Base-by-base conservation (phyloP, 192 early-diverging fungal genomes). In the Coemansia sp. region DNA sequence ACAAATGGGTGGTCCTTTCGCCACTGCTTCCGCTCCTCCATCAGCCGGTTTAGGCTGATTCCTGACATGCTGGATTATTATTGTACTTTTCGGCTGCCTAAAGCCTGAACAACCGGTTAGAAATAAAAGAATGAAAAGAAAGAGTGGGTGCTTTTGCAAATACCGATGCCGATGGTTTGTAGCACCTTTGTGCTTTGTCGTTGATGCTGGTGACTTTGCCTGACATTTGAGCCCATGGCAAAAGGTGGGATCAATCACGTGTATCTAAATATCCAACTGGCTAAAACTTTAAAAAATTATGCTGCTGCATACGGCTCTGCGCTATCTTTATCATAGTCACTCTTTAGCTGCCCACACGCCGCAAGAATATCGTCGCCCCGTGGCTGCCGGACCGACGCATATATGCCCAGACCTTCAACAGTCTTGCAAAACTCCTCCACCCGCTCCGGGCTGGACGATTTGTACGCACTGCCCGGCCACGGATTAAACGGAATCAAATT, bases 21-120 rank as follows among this genome's bases (percentile, higher is more conserved):
- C 97, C 97, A 99, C 76, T 95, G 94, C 74, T 94, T 96, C 50
- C 97, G 83, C 80, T 99, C 97, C 74, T 97, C 93, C 54, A 85
- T 82, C n/a, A 97, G 82, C 18, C 95, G 82, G 24, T 84, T 86
- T 47, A 75, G 82, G 61, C 91, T 90, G 58, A 97, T 94, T 66
- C 84, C 84, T 50, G 86, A 85, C 81, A 83, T 83, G 49, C 17
- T 52, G 42, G 42, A 44, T 44, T 44, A 44, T 12, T 37, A 28
- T 14, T 26, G 36, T 10, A 28, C 31, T 31, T 31, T 31, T 31
- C 31, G 31, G 31, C 31, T 31, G 31, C 31, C 6, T 6, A 31
- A 31, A 31, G 31, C 6, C 31, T 7, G 31, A 31, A 31, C 31
- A 31, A 31, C 31, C 31, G 1, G 31, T 31, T 31, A 31, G 31